Evolutionary conservation across 495 filamentous ascomycete genomes (phyloP).

Genomic region (Hyaloscypha bicolor): DNA sequence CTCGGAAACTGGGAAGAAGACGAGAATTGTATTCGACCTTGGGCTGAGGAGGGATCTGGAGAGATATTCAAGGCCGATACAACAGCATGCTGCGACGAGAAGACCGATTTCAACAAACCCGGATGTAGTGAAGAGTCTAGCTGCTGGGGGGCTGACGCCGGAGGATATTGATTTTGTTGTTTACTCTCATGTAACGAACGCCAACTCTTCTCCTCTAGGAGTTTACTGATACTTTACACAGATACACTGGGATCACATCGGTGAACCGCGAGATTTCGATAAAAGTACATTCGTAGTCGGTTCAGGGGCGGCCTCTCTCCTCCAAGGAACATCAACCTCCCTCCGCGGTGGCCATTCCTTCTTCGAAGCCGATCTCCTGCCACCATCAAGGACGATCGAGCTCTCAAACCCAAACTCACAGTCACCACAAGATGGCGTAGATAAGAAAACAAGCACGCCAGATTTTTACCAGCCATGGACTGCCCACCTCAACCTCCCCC

Average conservation of each 20-base stretch:
- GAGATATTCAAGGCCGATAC: not conserved
- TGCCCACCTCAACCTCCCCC: not conserved
- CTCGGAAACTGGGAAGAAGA: not conserved
- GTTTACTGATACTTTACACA: not conserved
- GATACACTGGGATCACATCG: slow-evolving; percentile 5
- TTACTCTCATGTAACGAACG: not conserved
- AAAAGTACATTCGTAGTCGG: not conserved
- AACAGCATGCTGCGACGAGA: not conserved
- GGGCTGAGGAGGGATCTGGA: slow-evolving; percentile 3
- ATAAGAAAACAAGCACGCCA: not conserved
- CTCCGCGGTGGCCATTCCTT: not conserved
- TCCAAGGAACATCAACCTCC: not conserved
- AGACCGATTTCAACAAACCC: not conserved
- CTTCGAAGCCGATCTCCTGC: not conserved
- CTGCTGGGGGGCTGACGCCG: not conserved
- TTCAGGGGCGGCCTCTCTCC: not conserved
- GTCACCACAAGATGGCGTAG: not conserved
- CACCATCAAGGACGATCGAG: not conserved
- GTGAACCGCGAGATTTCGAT: not conserved
- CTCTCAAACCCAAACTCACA: not conserved
- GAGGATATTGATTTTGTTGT: slow-evolving; percentile 8
- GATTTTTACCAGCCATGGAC: not conserved
- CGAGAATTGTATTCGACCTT: slow-evolving; percentile 11
- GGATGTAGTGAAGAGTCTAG: slow-evolving; percentile 7
- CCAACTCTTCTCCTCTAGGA: not conserved